A percentile compares a stretch with the other conserved stretches of the same genome.
These are phyloP conservation scores for Mortierella sp. DNA, from an alignment of 371 early-diverging fungal genomes.

Conservation along the genomic window DNA sequence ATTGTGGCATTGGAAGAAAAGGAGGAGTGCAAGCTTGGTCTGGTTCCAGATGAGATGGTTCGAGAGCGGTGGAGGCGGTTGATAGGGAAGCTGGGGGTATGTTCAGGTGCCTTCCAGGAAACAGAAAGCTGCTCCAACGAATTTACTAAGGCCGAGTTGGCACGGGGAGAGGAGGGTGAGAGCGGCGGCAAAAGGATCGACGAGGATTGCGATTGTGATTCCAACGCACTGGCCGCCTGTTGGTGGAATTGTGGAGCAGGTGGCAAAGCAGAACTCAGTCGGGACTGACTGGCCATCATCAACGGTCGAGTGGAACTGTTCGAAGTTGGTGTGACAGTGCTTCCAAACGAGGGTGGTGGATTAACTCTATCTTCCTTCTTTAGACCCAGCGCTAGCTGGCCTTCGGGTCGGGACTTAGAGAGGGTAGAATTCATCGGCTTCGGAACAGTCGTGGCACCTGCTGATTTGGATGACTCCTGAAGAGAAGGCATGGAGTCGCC, in stretches of 20 bases:
- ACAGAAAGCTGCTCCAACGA: conserved; percentile 51
- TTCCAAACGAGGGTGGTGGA: conserved; percentile 2
- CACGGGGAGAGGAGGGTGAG: conserved; percentile 43
- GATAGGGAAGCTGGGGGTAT: conserved; percentile 51
- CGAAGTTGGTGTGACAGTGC: background rate
- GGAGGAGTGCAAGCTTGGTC: conserved; percentile 30
- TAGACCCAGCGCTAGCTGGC: conserved; percentile 23
- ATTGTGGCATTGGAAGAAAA: conserved; percentile 31
- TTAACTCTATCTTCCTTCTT: conserved; percentile 15
- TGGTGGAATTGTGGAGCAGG: conserved; percentile 27
- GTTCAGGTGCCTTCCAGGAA: conserved; percentile 51
- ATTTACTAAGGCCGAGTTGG: conserved; percentile 46
- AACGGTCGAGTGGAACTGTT: conserved; percentile 42
- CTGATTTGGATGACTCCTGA: background rate
- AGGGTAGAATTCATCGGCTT: too few species aligned
- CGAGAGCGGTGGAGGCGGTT: conserved; percentile 46
- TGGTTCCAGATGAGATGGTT: conserved; percentile 42
- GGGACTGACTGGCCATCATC: conserved; percentile 48
- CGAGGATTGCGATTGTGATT: conserved; percentile 6
- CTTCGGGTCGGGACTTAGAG: conserved; percentile 2
- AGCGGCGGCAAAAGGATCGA: conserved; percentile 34
- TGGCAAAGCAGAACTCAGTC: conserved; percentile 34
- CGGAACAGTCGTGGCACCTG: background rate
- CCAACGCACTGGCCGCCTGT: conserved; percentile 8
- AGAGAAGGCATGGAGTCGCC: background rate